Percentiles rank a stretch among this genome's conserved stretches.
phyloP scores from a whole-genome alignment of 257 asterid genomes.

The Orobanche coerulescens region DNA sequence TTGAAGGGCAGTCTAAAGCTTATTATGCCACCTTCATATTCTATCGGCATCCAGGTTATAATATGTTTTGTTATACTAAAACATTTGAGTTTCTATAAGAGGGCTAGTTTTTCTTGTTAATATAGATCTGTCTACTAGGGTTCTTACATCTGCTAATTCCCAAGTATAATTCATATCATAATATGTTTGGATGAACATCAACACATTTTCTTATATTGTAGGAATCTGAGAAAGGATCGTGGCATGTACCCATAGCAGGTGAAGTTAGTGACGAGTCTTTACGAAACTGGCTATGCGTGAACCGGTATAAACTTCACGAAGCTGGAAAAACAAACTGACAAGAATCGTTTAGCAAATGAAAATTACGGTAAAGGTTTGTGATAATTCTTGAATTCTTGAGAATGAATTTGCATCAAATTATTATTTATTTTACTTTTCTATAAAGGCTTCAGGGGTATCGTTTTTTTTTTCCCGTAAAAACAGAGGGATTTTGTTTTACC shows the following conservation, averaged over 20 bases:
- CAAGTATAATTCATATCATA: too few relatives aligned
- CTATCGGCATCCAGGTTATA: slow-evolving; percentile 73
- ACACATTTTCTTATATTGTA: background rate
- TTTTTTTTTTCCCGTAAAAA: too few relatives aligned
- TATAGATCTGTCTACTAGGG: background rate
- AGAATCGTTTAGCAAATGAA: background rate
- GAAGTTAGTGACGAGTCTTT: slow-evolving; percentile 50
- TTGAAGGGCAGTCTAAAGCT: slow-evolving; percentile 47
- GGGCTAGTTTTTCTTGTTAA: background rate
- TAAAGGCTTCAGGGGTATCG: too few relatives aligned
- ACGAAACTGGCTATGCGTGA: slow-evolving; percentile 71
- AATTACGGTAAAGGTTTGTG: background rate
- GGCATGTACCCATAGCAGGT: slow-evolving; percentile 79
- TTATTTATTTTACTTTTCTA: background rate
- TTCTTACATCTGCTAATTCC: background rate
- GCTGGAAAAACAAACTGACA: slow-evolving; percentile 11
- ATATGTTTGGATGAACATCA: background rate
- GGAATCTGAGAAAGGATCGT: slow-evolving; percentile 72
- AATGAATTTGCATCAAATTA: background rate
- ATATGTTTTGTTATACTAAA: background rate
- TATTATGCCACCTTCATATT: slow-evolving; percentile 73
- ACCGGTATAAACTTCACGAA: slow-evolving; percentile 31
- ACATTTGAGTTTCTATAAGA: background rate
- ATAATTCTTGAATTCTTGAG: slow-evolving; percentile 6
- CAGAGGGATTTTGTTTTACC: too few relatives aligned